Evolutionary conservation across 305 asterid genomes (phyloP).

Genomic region (Fraxinus floribunda): DNA sequence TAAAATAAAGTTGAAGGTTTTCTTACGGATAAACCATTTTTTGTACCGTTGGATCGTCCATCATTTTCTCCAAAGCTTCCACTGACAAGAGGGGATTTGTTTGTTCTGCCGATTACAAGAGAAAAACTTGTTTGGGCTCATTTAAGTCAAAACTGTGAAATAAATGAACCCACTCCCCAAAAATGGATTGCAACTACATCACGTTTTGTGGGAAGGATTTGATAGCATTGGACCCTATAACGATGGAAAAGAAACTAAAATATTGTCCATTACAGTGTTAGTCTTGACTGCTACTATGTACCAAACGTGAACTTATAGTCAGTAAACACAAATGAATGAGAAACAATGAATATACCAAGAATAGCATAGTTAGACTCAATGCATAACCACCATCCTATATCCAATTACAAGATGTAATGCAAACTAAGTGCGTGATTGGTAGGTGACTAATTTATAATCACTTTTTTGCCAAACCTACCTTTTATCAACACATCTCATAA

Average conservation of each 20-base stretch:
- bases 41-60: constrained; percentile 98
- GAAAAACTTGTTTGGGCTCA: constrained; percentile 8
- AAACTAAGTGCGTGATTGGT: not conserved
- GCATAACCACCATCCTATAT: not conserved
- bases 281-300: not conserved
- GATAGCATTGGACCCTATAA: not conserved
- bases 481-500: not conserved
- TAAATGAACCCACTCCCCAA: not conserved
- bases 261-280: not conserved
- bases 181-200: not conserved
- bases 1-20: constrained; percentile 19
- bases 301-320: not conserved
- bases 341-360: not conserved
- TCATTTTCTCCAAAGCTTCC: constrained; percentile 97
- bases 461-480: not conserved
- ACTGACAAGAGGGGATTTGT: constrained; percentile 69
- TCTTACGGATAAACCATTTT: constrained; percentile 98
- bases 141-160: constrained; percentile 8
- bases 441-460: not conserved
- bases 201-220: not conserved
- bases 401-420: not conserved
- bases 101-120: constrained; percentile 43
- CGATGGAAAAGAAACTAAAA: not conserved
- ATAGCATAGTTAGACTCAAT: not conserved
- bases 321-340: not conserved